These are phyloP conservation scores for Trichocomaceae sp. DNA, from an alignment of 2,329 filamentous ascomycete species.

Conservation along the genomic window DNA sequence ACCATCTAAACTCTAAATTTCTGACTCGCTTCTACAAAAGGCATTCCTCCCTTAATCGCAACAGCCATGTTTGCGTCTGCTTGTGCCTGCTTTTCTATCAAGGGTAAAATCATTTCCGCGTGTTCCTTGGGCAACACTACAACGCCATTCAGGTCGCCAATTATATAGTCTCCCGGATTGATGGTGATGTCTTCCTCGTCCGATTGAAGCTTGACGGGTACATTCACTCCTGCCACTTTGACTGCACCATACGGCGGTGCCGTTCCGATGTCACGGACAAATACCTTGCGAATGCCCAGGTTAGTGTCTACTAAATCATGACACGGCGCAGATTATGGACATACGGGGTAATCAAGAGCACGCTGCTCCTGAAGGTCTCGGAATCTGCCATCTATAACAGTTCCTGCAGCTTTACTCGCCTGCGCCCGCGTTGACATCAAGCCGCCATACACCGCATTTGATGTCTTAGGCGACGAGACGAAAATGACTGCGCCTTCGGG, in stretches of 20 bases:
- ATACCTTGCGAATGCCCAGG: conserved; percentile 19
- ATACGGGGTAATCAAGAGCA: conserved; percentile 16
- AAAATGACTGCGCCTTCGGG: conserved; percentile 30
- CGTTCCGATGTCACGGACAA: conserved; percentile 27
- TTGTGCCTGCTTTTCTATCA: not conserved
- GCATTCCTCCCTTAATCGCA: not conserved
- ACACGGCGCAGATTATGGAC: not conserved
- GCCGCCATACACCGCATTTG: conserved; percentile 35
- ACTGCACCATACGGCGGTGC: conserved; percentile 32
- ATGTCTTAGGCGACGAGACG: conserved; percentile 29
- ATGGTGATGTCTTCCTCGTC: conserved; percentile 21
- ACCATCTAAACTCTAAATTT: not conserved
- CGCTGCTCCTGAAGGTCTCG: conserved; percentile 31
- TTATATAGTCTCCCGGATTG: conserved; percentile 30
- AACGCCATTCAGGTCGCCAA: conserved; percentile 25
- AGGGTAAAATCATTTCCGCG: not conserved
- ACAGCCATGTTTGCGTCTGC: not conserved
- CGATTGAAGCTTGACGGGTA: conserved; percentile 26
- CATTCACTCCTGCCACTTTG: conserved; percentile 28
- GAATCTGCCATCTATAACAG: conserved; percentile 36
- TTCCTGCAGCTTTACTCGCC: conserved; percentile 29
- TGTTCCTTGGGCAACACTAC: conserved; percentile 19
- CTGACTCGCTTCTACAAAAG: not conserved
- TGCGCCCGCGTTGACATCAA: conserved; percentile 34
- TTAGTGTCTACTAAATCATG: not conserved